Base-by-base conservation (phyloP, 192 early-diverging fungal species). In the Backusella sp. region DNA sequence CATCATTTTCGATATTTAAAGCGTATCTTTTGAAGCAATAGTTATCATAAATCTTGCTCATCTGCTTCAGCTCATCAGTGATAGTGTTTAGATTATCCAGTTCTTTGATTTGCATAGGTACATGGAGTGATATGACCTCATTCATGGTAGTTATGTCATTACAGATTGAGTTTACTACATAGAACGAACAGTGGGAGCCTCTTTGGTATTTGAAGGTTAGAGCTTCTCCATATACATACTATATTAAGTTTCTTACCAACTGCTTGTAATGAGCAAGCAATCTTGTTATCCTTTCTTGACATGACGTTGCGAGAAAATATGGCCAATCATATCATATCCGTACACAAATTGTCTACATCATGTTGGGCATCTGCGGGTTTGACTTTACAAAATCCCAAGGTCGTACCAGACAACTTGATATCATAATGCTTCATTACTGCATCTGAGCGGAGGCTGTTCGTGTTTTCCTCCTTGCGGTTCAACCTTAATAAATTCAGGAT, bases 131-230 rank as follows among this genome's bases (percentile, higher is more conserved):
- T 6, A 66, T 66, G 30, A 32, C 14, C 14, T 66, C 65, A 66
- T 66, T 66, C 30, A 32, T 66, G 65, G 35, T 66, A 32, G 28
- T 66, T 66, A 66, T 66, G 30, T 66, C 65, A 32, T 0, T 9
- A 21, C 5, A 0, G 14, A 49, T 19, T 49, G 11, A 17, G 3
- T 14, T 49, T 9, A 4, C 1, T 62, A 66, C 65, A 32, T 66
- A 66, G 14, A 66, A 66, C 3, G 30, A 34, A 66, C 65, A 66
- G 34, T 66, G 65, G 0, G 6, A 14, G 5, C 28, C 65, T 66
- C 35, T 66, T 66, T 66, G 65, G 65, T 66, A 5, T 66, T 66
- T 66, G 30, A 66, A 66, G 65, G 65, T 66, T 66, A 34, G 65
- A 66, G 5, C 14, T 66, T 66, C 30, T 66, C 65, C 3, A 66